phyloP scores from a whole-genome alignment of 352 stramenopile species.

The Phytophthora boehmeriae region DNA sequence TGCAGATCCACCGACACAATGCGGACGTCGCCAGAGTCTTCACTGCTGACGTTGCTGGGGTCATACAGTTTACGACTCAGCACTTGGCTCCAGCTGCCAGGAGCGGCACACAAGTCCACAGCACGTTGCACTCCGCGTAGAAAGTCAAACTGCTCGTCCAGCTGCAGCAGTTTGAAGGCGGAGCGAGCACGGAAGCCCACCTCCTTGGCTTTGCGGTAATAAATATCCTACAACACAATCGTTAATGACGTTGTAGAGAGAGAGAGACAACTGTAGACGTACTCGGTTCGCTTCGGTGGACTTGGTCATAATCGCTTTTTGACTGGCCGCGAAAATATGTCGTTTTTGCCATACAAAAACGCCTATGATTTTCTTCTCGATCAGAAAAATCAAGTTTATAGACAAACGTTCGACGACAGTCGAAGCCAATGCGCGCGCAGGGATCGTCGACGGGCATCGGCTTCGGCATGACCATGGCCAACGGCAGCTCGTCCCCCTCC shows the following conservation, averaged over 20 bases:
- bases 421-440: slow-evolving; percentile 25
- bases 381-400: slow-evolving; percentile 24
- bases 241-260: background rate
- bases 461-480: slow-evolving; percentile 30
- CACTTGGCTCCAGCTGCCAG: slow-evolving; percentile 98
- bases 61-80: slow-evolving; percentile 91
- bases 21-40: slow-evolving; percentile 45
- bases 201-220: slow-evolving; percentile 95
- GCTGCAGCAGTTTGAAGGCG: slow-evolving; percentile 99
- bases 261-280: slow-evolving; percentile 10
- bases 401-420: slow-evolving; percentile 3
- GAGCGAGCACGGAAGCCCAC: slow-evolving; percentile 96
- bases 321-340: background rate
- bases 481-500: slow-evolving; percentile 20
- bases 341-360: slow-evolving; percentile 13
- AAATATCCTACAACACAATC: slow-evolving; percentile 64
- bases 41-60: slow-evolving; percentile 30
- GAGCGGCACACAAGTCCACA: slow-evolving; percentile 98
- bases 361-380: background rate
- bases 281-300: slow-evolving; percentile 67
- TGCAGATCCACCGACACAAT: slow-evolving; percentile 99
- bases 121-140: slow-evolving; percentile 91
- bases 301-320: slow-evolving; percentile 47
- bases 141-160: slow-evolving; percentile 98
- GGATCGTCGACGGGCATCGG: slow-evolving; percentile 20